Evolutionary conservation across 2,329 filamentous ascomycete genomes (phyloP), one percentile per base, ranked within the genome.

Genomic region (Waltergamsia citrina): DNA sequence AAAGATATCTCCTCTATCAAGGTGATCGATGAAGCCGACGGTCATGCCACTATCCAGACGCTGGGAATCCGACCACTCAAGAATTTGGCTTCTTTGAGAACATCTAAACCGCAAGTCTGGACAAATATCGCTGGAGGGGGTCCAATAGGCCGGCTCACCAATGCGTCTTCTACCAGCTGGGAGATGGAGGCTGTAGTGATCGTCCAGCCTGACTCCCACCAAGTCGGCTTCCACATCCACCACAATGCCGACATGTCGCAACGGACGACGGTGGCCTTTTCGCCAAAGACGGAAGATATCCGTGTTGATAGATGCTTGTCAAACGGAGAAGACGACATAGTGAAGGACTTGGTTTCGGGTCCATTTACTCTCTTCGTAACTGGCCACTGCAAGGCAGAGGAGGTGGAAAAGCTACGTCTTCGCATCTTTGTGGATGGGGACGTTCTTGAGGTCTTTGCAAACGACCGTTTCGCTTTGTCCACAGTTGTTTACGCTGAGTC

Each of bases 301-400:
- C 49, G 43, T 2, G 54, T 69, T 18, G 50, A 63, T 31, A 50
- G 60, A 22, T 46, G 54, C 8, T 37, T 45, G 0, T 61, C 59
- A 2, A 54, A 38, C 14, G 25, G 30, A 8, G 46, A 59, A 16
- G 18, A 40, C 0, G 49, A 52, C 9, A 52, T 65, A 12, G 52
- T 59, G 21, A 61, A 62, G 18, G 43, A 43, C 4, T 26, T 41
- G 1, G 51, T 59, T 29, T 41, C 43, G 24, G 63, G 61, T 0
- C 62, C 66, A 0, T 65, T 68, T 35, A 70, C 67, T 0, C 52
- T 71, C 1, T 68, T 71, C 43, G 39, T 39, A 14, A 29, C 30
- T 0, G 33, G 45, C 4, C 18, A 24, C 2, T 20, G 42, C 2
- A 40, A 36, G 1, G 16, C 21, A 4, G 32, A 6, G 8, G 19